Conservation (phyloP, 2,329 filamentous ascomycete species). For the Ophiostoma tasmaniense region DNA sequence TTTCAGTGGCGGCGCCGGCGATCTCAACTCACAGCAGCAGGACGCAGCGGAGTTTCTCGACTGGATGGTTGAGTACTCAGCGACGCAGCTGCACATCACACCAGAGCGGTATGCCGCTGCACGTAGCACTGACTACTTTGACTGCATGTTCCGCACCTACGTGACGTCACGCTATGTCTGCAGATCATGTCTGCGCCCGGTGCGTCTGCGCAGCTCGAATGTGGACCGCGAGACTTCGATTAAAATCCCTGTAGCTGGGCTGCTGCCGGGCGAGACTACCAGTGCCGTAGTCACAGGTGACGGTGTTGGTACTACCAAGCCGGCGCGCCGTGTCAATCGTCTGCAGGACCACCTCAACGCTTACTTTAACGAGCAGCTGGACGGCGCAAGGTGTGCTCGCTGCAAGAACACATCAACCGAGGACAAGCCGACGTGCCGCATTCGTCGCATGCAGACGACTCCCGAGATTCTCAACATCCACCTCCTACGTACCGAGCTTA, state of each 20-base stretch:
- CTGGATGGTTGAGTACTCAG: constrained; percentile 12
- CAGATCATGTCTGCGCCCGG: constrained; percentile 8
- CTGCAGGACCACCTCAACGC: neutral
- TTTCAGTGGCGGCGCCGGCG: neutral
- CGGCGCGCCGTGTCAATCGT: neutral
- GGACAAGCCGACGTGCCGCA: neutral
- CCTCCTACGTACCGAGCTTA: constrained; percentile 3
- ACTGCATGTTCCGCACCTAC: constrained; percentile 12
- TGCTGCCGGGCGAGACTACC: neutral
- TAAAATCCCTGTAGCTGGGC: neutral
- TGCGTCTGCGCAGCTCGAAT: constrained; percentile 6
- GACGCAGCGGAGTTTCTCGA: constrained; percentile 13
- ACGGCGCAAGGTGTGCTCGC: constrained; percentile 9
- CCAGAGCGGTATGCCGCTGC: constrained; percentile 4
- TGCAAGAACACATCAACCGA: neutral
- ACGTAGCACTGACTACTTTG: neutral
- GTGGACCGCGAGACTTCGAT: constrained; percentile 6
- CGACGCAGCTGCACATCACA: constrained; percentile 10
- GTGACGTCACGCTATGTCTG: constrained; percentile 11
- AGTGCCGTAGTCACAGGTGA: too few relatives aligned
- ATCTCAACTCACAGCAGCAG: constrained; percentile 4
- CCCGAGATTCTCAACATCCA: constrained; percentile 18
- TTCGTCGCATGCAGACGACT: constrained; percentile 15
- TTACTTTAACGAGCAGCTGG: constrained; percentile 1
- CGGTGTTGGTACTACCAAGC: neutral